Percentiles rank a stretch among this genome's conserved stretches.
Evolutionary conservation across 352 stramenopile genomes (phyloP).

Genomic region (Pythium coloratum): DNA sequence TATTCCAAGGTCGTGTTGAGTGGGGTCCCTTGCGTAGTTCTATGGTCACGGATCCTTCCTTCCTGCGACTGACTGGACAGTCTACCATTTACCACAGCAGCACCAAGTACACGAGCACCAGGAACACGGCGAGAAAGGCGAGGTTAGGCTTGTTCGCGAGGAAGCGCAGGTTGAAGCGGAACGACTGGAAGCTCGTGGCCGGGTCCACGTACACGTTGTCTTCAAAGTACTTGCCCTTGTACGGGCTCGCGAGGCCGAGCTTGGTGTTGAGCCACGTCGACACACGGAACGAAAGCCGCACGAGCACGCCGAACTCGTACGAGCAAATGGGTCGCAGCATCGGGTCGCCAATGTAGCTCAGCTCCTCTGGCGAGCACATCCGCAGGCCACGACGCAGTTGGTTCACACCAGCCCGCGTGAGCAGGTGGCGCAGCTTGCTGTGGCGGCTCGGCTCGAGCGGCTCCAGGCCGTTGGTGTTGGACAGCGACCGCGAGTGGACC

Average conservation of each 20-base stretch:
- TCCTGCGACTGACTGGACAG: no score
- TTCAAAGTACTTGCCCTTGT: constrained; percentile 65
- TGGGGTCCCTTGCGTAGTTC: not conserved
- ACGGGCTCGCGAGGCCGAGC: constrained; percentile 67
- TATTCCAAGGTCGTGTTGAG: not conserved
- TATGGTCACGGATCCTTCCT: not conserved
- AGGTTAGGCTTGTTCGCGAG: constrained; percentile 87
- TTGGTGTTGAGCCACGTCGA: constrained; percentile 78
- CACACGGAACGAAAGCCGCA: constrained; percentile 74
- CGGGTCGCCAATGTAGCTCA: constrained; percentile 75
- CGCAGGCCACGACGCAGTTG: constrained; percentile 70
- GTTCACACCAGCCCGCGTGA: constrained; percentile 58
- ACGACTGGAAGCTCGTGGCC: constrained; percentile 29
- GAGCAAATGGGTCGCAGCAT: constrained; percentile 86
- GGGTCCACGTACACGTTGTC: constrained; percentile 75
- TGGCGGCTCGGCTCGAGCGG: constrained; percentile 68
- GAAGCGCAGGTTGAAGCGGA: constrained; percentile 88
- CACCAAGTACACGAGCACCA: constrained; percentile 68
- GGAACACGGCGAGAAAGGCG: constrained; percentile 50
- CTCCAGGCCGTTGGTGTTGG: constrained; percentile 35
- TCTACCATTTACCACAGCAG: constrained; percentile 49
- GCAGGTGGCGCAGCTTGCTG: constrained; percentile 50
- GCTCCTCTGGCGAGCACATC: constrained; percentile 67
- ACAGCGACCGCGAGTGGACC: constrained; percentile 50
- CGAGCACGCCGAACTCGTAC: constrained; percentile 74